Evolutionary conservation across 805 yeast species (phyloP).

Genomic region (Vanderwaltozyma yarrowii): DNA sequence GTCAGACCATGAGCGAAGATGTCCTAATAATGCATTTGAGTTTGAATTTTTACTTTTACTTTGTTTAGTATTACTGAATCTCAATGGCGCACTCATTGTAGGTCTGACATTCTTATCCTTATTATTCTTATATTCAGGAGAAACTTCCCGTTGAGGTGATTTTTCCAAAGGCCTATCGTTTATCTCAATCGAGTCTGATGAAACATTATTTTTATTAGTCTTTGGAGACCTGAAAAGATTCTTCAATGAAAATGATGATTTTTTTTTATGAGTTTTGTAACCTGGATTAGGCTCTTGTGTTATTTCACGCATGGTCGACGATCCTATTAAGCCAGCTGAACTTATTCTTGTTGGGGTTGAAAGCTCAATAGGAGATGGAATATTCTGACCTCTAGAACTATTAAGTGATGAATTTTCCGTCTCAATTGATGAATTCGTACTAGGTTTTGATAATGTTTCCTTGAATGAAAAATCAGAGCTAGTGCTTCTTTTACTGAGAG

Average conservation of each 20-base stretch:
- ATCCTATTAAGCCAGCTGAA: background rate
- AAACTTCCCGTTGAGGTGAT: too few species aligned
- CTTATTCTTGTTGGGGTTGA: background rate
- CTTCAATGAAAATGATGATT: slow-evolving; percentile 23
- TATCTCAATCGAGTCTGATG: background rate
- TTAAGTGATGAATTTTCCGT: slow-evolving; percentile 7
- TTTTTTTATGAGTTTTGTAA: slow-evolving; percentile 18
- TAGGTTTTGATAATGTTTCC: slow-evolving; percentile 11
- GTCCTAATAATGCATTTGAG: background rate
- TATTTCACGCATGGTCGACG: background rate
- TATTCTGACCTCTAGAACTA: background rate
- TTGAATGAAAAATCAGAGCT: slow-evolving; percentile 8
- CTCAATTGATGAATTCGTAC: slow-evolving; percentile 16
- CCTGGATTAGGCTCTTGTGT: background rate
- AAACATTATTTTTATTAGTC: slow-evolving; percentile 1
- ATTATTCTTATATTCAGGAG: background rate
- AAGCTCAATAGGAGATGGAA: background rate
- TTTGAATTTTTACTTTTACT: background rate
- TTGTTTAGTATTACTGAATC: background rate
- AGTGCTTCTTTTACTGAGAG: slow-evolving; percentile 1
- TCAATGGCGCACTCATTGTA: background rate
- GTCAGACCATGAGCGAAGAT: slow-evolving; percentile 1
- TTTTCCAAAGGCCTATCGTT: background rate
- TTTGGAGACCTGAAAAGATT: slow-evolving; percentile 26
- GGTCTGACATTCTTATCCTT: too few species aligned